Conservation (phyloP, 78 protist genomes). For the Dictyostelium citrinum region DNA sequence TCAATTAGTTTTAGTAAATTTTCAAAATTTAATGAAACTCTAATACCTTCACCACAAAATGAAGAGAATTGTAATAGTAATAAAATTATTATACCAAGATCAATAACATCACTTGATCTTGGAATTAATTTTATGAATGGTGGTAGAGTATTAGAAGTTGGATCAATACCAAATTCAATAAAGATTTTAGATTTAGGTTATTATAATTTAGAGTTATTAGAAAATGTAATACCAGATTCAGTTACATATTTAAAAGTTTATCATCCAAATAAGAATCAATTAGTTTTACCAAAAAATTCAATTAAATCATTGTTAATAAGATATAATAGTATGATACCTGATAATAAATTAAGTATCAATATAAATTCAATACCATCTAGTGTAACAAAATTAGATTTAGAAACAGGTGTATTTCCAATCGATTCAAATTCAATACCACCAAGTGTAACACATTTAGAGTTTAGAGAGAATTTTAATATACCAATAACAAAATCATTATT, state of each 20-base stretch:
- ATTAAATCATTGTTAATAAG: background rate
- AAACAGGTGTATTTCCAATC: background rate
- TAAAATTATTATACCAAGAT: background rate
- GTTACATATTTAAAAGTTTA: background rate
- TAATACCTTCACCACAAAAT: background rate
- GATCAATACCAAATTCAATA: background rate
- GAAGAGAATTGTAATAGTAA: too few relatives aligned
- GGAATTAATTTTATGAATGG: background rate
- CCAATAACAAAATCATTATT: background rate
- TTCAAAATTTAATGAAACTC: background rate
- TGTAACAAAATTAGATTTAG: background rate
- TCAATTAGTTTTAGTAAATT: background rate
- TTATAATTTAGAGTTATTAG: background rate
- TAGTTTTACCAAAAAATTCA: background rate
- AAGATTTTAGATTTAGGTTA: background rate
- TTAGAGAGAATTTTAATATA: background rate
- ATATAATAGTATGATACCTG: background rate
- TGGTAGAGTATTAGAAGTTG: background rate
- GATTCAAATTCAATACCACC: background rate
- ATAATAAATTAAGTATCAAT: background rate
- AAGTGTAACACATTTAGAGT: background rate
- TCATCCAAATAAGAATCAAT: background rate
- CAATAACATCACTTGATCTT: background rate
- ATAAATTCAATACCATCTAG: background rate
- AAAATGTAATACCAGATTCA: background rate